Conservation (phyloP, 495 filamentous ascomycete genomes). For the Ascobolus immersus region DNA sequence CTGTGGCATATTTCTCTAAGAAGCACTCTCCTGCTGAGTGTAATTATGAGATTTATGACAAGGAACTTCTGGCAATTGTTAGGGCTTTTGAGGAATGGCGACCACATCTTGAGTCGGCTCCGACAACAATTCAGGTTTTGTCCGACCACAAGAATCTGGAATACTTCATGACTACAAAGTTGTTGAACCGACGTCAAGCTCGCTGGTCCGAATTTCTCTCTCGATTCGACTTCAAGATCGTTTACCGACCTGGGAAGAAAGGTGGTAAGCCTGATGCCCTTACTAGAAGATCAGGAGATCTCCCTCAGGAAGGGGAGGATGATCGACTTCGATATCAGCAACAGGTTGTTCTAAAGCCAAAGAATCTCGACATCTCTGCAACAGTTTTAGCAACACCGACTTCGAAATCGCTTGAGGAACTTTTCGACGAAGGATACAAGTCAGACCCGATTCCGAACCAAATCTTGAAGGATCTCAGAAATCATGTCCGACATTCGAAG, state of each 20-base stretch:
- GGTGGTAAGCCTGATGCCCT: conserved; percentile 9
- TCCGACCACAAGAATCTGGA: conserved; percentile 9
- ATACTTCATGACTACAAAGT: conserved; percentile 12
- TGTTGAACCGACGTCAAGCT: conserved; percentile 7
- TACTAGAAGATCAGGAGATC: conserved; percentile 5
- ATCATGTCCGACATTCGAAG: neutral
- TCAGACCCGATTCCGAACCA: neutral
- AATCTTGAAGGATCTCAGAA: neutral
- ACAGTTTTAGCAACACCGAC: neutral
- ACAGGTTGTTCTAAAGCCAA: neutral
- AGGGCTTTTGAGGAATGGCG: conserved; percentile 1
- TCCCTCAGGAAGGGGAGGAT: conserved; percentile 2
- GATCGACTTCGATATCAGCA: too few relatives aligned
- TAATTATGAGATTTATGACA: conserved; percentile 18
- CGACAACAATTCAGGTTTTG: conserved; percentile 1
- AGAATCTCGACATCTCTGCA: too few relatives aligned
- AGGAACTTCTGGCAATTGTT: conserved; percentile 13
- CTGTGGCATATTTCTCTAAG: conserved; percentile 12
- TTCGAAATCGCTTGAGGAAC: neutral
- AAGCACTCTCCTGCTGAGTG: conserved; percentile 12
- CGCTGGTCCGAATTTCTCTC: conserved; percentile 11
- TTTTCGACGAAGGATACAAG: neutral
- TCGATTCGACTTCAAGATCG: conserved; percentile 15
- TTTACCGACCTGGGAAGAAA: conserved; percentile 9
- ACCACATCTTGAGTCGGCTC: conserved; percentile 5